Percentiles rank a stretch among this genome's conserved stretches.
Evolutionary conservation across 352 stramenopile genomes (phyloP).

Genomic region (Pythium utonaiense): DNA sequence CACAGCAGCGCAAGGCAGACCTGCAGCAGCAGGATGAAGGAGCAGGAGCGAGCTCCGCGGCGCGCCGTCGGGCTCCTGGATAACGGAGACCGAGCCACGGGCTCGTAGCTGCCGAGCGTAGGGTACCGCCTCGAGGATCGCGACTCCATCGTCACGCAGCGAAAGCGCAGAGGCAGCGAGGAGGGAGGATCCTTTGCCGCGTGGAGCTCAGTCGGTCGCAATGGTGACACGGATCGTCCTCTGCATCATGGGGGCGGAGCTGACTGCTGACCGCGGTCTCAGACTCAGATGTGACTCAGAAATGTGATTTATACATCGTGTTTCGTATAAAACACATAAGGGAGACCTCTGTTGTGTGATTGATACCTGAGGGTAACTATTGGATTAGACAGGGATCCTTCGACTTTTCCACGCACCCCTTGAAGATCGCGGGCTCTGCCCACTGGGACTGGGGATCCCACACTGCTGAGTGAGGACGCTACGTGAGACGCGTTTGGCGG

Average conservation of each 20-base stretch:
- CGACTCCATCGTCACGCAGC: conserved; percentile 35
- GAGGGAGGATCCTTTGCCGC: background rate
- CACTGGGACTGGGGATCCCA: no score
- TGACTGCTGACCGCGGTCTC: background rate
- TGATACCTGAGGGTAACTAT: no score
- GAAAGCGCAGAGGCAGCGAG: background rate
- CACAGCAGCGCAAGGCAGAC: conserved; percentile 38
- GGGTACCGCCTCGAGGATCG: conserved; percentile 19
- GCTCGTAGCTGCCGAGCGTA: background rate
- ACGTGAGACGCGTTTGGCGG: no score
- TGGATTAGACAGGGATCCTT: no score
- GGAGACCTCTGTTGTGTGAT: no score
- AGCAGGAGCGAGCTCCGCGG: conserved; percentile 9
- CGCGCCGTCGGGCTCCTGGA: background rate
- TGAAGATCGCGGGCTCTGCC: no score
- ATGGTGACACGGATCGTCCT: background rate
- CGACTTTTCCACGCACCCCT: no score
- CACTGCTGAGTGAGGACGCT: no score
- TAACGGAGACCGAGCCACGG: background rate
- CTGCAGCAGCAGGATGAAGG: conserved; percentile 35
- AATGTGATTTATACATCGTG: no score
- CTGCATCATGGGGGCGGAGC: background rate
- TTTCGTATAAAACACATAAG: no score
- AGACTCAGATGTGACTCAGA: background rate
- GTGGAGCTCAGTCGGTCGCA: no score